phyloP scores from a whole-genome alignment of 495 filamentous ascomycete species.

The Amphirosellinia nigrospora region DNA sequence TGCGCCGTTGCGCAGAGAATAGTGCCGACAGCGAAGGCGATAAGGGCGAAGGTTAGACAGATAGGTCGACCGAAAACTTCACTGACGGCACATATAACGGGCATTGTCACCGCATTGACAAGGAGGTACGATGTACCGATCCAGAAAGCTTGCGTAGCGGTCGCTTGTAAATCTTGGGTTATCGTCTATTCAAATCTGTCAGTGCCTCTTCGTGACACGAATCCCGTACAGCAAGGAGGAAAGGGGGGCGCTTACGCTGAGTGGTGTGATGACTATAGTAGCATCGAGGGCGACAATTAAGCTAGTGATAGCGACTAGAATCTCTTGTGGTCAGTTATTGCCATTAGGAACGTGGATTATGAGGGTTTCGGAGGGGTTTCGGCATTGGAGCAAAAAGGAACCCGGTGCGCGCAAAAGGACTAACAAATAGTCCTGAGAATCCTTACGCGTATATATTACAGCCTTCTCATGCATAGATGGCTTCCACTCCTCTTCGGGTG shows the following conservation, averaged over 20 bases:
- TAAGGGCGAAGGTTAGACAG: conserved; percentile 47
- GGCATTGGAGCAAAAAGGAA: too few species aligned
- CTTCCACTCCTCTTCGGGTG: conserved; percentile 42
- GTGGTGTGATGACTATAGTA: conserved; percentile 56
- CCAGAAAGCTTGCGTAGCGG: conserved; percentile 60
- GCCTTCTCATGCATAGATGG: conserved; percentile 45
- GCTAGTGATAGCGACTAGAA: conserved; percentile 54
- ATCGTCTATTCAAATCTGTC: conserved; percentile 40
- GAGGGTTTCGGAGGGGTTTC: too few species aligned
- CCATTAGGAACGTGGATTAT: too few species aligned
- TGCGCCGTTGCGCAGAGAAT: conserved; percentile 49
- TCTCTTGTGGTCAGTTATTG: too few species aligned
- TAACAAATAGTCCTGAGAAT: too few species aligned
- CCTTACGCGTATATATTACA: conserved; percentile 49
- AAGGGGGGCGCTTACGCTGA: conserved; percentile 49
- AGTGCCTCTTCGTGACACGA: neutral
- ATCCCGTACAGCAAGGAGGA: neutral
- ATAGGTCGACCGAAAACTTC: conserved; percentile 60
- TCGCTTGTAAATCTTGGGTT: conserved; percentile 49
- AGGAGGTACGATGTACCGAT: conserved; percentile 61
- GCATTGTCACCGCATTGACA: conserved; percentile 53
- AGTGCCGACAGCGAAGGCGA: conserved; percentile 53
- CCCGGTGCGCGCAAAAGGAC: too few species aligned
- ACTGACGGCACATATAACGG: conserved; percentile 55
- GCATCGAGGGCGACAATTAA: conserved; percentile 62